Conservation (phyloP, 2,329 filamentous ascomycete genomes). For the Xylariaceae sp. region DNA sequence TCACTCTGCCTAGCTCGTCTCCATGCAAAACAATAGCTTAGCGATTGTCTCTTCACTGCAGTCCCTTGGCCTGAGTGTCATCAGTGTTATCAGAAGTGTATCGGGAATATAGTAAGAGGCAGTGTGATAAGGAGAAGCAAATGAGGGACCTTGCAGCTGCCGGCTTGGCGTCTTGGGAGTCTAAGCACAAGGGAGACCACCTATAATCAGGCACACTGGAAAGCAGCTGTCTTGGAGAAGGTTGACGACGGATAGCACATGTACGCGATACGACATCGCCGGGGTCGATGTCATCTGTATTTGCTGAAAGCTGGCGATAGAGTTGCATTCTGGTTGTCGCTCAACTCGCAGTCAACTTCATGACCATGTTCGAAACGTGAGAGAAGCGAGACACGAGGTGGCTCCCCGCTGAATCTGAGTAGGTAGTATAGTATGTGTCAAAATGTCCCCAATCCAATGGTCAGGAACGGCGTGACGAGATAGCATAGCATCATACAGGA, state of each 20-base stretch:
- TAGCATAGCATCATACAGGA: constrained; percentile 19
- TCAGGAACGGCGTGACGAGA: constrained; percentile 16
- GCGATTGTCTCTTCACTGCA: background rate
- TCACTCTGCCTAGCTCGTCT: too few species aligned
- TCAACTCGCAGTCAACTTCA: background rate
- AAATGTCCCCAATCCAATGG: constrained; percentile 11
- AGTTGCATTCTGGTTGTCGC: constrained; percentile 2
- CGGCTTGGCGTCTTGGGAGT: constrained; percentile 5
- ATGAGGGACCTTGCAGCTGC: constrained; percentile 14
- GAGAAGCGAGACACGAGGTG: constrained; percentile 11
- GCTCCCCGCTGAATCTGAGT: constrained; percentile 3
- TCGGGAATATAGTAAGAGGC: background rate
- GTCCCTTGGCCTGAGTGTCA: background rate
- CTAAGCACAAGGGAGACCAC: background rate
- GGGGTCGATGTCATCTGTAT: background rate
- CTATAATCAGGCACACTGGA: background rate
- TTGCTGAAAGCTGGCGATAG: background rate
- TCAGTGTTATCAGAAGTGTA: background rate
- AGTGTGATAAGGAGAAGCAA: background rate
- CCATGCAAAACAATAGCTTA: background rate
- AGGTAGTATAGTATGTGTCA: background rate
- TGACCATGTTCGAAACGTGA: background rate
- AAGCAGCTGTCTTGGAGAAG: constrained; percentile 1
- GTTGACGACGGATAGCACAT: constrained; percentile 1
- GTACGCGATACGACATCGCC: constrained; percentile 3